Percentiles rank a stretch among this genome's conserved stretches.
These are phyloP conservation scores for Neonectria hederae DNA, from an alignment of 2,329 filamentous ascomycete genomes.

Conservation along the genomic window DNA sequence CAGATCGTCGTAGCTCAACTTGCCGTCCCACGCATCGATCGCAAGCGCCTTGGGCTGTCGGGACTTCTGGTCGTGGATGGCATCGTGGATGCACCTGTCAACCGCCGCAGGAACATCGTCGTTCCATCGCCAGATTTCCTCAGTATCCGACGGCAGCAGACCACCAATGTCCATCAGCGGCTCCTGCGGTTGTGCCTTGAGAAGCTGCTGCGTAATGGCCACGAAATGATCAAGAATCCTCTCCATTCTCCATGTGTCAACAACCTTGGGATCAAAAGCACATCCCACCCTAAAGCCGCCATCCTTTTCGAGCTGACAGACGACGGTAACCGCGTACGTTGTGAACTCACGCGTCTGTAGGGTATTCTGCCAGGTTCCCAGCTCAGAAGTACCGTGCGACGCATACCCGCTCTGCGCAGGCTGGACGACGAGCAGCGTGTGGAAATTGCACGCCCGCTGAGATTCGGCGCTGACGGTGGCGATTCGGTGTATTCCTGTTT, in stretches of 20 bases:
- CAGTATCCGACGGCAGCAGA: background rate
- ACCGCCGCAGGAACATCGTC: constrained; percentile 13
- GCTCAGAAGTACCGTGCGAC: too few species aligned
- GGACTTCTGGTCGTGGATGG: constrained; percentile 24
- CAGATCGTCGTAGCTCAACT: background rate
- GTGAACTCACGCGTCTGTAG: background rate
- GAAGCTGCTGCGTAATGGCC: constrained; percentile 7
- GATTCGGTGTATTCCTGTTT: constrained; percentile 2
- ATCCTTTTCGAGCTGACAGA: background rate
- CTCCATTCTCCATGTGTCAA: constrained; percentile 8
- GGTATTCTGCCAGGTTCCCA: background rate
- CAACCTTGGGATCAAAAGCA: constrained; percentile 12
- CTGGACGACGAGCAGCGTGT: constrained; percentile 9
- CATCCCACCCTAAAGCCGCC: background rate
- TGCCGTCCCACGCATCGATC: constrained; percentile 36
- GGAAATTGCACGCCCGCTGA: constrained; percentile 6
- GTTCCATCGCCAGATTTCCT: constrained; percentile 34
- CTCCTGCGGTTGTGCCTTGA: background rate
- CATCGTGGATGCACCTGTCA: constrained; percentile 32
- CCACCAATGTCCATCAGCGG: background rate
- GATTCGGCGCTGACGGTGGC: background rate
- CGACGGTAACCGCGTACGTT: constrained; percentile 1
- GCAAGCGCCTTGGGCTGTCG: constrained; percentile 38
- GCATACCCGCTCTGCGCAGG: too few species aligned
- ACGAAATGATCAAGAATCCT: constrained; percentile 2